These are phyloP conservation scores for Pisolithus orientalis DNA, from an alignment of 768 basidiomycete genomes.

Conservation along the genomic window DNA sequence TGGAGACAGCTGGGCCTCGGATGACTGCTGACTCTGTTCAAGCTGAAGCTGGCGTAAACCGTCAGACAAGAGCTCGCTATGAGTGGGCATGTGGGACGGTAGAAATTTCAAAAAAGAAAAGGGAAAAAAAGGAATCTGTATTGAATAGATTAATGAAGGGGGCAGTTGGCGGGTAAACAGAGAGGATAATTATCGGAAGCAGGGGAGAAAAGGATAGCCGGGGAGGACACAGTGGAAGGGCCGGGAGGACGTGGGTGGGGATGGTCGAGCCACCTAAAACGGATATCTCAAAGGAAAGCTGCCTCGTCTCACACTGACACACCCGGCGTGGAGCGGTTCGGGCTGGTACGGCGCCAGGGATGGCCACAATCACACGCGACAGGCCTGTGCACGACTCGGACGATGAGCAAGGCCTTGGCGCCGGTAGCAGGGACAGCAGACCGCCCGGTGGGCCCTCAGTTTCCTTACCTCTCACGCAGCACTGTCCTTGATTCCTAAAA, in stretches of 20 bases:
- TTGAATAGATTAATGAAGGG: neutral
- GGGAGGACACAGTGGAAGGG: neutral
- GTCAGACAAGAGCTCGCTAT: conserved; percentile 37
- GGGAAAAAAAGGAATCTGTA: conserved; percentile 4
- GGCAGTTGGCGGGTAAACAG: neutral
- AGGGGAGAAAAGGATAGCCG: neutral
- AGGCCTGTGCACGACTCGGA: conserved; percentile 11
- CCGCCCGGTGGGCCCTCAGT: neutral
- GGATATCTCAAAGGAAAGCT: conserved; percentile 19
- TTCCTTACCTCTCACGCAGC: conserved; percentile 9
- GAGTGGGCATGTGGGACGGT: conserved; percentile 23
- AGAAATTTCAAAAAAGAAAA: neutral
- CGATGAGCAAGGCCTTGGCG: conserved; percentile 1
- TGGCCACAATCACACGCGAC: neutral
- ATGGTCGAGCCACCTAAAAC: conserved; percentile 7
- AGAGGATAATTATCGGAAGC: neutral
- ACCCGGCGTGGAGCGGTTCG: too few relatives aligned
- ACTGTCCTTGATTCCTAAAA: conserved; percentile 27
- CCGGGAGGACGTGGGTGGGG: conserved; percentile 1
- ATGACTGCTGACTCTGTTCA: conserved; percentile 13
- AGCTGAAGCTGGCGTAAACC: conserved; percentile 43
- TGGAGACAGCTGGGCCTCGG: neutral
- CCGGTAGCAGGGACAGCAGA: neutral
- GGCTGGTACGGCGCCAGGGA: neutral
- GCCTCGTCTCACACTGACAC: too few relatives aligned